A percentile compares a stretch with the other conserved stretches of the same genome.
These are phyloP conservation scores for Zoysia matrella DNA, from an alignment of 202 grass and related monocot species.

Conservation along the genomic window DNA sequence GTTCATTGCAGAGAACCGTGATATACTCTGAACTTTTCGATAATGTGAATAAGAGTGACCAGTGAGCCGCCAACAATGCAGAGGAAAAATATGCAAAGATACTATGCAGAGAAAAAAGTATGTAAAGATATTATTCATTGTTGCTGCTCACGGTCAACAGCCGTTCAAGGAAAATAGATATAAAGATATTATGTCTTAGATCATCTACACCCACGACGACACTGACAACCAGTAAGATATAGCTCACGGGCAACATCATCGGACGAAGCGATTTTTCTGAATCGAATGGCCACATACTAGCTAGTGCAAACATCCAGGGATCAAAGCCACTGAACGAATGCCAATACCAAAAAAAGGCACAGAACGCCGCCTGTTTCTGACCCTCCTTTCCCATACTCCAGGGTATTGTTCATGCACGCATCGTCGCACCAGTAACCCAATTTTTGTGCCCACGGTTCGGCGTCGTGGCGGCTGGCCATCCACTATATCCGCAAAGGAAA, in stretches of 20 bases:
- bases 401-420: not conserved
- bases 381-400: not conserved
- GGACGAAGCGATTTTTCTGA: not conserved
- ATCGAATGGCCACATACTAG: not conserved
- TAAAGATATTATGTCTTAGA: not conserved
- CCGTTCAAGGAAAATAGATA: not conserved
- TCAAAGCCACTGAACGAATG: not conserved
- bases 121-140: not conserved
- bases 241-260: not conserved
- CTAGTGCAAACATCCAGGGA: not conserved
- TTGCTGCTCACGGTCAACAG: not conserved
- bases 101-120: not conserved
- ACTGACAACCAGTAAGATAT: not conserved
- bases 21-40: not conserved
- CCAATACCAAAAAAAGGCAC: not conserved
- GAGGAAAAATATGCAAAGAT: no score
- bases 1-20: not conserved
- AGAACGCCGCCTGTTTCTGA: no score
- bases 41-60: not conserved
- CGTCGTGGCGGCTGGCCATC: slow-evolving; percentile 24
- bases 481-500: not conserved
- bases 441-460: slow-evolving; percentile 29
- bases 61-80: not conserved
- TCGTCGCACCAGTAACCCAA: not conserved
- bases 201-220: not conserved